Evolutionary conservation across 176 grass and related monocot genomes (phyloP).

Genomic region (Musa schizocarpa): DNA sequence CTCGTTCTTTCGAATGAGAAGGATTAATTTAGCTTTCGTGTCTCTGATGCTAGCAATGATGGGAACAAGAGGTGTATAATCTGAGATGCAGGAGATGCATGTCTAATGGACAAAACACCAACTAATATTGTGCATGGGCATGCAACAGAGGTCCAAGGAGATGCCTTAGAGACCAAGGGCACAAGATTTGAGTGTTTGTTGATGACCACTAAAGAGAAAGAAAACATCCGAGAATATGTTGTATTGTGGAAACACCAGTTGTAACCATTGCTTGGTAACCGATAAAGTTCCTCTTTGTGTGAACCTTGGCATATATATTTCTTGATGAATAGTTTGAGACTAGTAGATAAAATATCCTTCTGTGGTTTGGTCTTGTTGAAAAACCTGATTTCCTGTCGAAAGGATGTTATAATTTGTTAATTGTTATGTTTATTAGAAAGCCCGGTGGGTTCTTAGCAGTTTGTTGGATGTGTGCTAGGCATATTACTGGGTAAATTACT

Average conservation of each 20-base stretch:
- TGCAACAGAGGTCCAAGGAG: too few relatives aligned
- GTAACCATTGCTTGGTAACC: too few relatives aligned
- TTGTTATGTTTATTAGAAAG: not conserved
- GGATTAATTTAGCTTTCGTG: not conserved
- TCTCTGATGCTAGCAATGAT: not conserved
- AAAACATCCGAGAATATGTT: not conserved
- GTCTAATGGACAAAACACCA: not conserved
- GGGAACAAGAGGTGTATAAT: not conserved
- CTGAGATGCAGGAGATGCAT: not conserved
- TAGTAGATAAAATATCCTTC: too few relatives aligned
- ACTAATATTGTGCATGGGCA: not conserved
- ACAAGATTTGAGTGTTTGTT: not conserved
- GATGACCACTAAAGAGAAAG: not conserved
- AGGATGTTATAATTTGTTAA: not conserved
- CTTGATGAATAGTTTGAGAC: too few relatives aligned
- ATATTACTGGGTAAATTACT: too few relatives aligned
- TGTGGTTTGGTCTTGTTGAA: not conserved
- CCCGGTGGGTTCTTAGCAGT: too few relatives aligned
- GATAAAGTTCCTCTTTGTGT: too few relatives aligned
- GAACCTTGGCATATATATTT: too few relatives aligned
- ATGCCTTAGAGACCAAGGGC: not conserved
- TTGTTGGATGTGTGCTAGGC: too few relatives aligned
- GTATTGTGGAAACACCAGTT: too few relatives aligned
- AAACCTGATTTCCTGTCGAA: not conserved
- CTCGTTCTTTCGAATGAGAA: too few relatives aligned